Conservation (phyloP, 2,329 filamentous ascomycete species). For the Colletotrichum sp. region DNA sequence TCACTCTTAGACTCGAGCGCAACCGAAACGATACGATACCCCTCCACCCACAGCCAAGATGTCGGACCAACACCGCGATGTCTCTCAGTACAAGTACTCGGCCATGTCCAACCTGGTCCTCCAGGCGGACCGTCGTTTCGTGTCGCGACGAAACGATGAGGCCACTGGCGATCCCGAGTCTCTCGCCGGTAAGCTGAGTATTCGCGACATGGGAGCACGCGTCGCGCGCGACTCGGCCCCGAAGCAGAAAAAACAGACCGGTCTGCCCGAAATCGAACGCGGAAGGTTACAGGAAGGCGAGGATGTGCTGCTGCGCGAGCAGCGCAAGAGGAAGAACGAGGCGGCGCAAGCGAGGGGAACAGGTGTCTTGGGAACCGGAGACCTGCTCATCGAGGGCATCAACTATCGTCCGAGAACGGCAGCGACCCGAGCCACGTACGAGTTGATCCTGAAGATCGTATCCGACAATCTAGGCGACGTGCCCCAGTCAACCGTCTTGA, state of each 20-base stretch:
- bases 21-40: slow-evolving; percentile 12
- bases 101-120: slow-evolving; percentile 99
- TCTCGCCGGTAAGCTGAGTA: slow-evolving; percentile 89
- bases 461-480: slow-evolving; percentile 91
- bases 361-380: slow-evolving; percentile 82
- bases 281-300: slow-evolving; percentile 80
- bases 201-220: slow-evolving; percentile 91
- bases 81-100: slow-evolving; percentile 98
- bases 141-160: slow-evolving; percentile 91
- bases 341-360: slow-evolving; percentile 69
- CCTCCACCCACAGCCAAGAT: slow-evolving; percentile 52
- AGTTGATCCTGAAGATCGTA: slow-evolving; percentile 91
- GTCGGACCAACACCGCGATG: slow-evolving; percentile 79
- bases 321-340: slow-evolving; percentile 85
- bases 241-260: slow-evolving; percentile 77
- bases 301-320: slow-evolving; percentile 82
- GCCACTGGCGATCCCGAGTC: slow-evolving; percentile 97
- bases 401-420: slow-evolving; percentile 90
- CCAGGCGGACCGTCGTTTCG: slow-evolving; percentile 97
- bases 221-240: slow-evolving; percentile 81
- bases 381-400: slow-evolving; percentile 88
- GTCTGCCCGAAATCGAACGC: slow-evolving; percentile 73
- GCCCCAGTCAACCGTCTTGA: slow-evolving; percentile 87
- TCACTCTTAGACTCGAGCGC: not conserved
- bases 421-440: slow-evolving; percentile 90